Percentiles rank a stretch among this genome's conserved stretches.
These are phyloP conservation scores for Lumnitzera racemosa DNA, from an alignment of 345 rosid genomes.

Conservation along the genomic window DNA sequence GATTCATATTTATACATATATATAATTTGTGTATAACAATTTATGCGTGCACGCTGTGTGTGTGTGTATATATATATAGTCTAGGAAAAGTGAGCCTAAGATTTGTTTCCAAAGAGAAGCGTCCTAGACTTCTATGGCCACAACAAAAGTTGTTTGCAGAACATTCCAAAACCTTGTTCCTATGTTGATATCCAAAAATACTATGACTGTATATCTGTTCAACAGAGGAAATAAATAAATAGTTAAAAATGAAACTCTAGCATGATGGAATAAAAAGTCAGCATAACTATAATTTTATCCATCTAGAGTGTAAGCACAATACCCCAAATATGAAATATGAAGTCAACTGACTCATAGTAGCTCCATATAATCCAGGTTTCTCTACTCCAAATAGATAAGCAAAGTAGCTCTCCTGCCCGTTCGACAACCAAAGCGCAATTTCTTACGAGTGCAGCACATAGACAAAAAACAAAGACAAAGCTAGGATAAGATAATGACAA, in stretches of 20 bases:
- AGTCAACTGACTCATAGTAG: constrained; percentile 50
- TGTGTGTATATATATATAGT: no score
- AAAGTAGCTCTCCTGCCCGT: constrained; percentile 84
- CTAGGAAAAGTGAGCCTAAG: neutral
- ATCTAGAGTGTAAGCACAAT: no score
- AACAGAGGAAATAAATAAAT: neutral
- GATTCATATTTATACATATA: neutral
- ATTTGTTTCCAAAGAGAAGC: neutral
- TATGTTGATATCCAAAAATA: no score
- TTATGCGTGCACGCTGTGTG: no score
- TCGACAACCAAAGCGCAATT: neutral
- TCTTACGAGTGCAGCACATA: neutral
- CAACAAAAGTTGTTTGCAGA: neutral
- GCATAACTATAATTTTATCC: no score
- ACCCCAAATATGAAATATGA: neutral
- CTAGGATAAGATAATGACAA: neutral
- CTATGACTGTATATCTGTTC: no score
- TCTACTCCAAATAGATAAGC: constrained; percentile 87
- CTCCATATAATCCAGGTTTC: constrained; percentile 83
- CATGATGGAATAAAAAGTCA: neutral
- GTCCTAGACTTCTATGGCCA: neutral
- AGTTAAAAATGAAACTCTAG: neutral
- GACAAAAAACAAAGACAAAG: neutral
- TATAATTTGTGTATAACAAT: no score
- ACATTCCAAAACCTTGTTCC: no score